Evolutionary conservation across 108 stramenopile species (phyloP).

Genomic region (Chaetoceros muelleri): DNA sequence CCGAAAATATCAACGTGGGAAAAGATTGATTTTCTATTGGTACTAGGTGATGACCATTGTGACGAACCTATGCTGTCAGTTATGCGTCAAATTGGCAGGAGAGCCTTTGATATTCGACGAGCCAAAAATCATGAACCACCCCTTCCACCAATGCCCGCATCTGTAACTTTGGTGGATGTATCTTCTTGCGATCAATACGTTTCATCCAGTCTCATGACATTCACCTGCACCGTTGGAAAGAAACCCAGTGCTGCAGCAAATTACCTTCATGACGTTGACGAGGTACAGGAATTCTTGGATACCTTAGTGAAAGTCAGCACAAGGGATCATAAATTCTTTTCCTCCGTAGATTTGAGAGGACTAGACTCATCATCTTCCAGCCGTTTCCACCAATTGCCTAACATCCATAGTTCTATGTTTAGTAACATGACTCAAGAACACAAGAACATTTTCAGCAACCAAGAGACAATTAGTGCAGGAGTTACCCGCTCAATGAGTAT

Average conservation of each 20-base stretch:
- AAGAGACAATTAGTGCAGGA: conserved; percentile 7
- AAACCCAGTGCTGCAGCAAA: conserved; percentile 93
- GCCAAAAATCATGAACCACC: conserved; percentile 39
- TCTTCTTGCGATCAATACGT: conserved; percentile 60
- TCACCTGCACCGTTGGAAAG: conserved; percentile 93
- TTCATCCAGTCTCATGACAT: conserved; percentile 52
- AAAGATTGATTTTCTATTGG: conserved; percentile 76
- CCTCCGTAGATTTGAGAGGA: conserved; percentile 49
- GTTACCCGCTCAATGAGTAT: conserved; percentile 23
- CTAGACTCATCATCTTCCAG: conserved; percentile 5
- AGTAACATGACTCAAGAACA: conserved; percentile 9
- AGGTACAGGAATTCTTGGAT: conserved; percentile 84
- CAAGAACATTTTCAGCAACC: conserved; percentile 10
- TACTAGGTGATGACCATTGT: conserved; percentile 86
- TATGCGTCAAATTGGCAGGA: conserved; percentile 73
- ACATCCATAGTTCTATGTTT: conserved; percentile 10
- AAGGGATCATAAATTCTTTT: conserved; percentile 56
- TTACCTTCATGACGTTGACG: conserved; percentile 88
- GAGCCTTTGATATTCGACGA: conserved; percentile 26
- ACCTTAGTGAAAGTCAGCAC: conserved; percentile 68
- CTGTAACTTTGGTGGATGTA: conserved; percentile 62
- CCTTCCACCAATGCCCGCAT: conserved; percentile 53
- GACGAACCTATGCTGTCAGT: conserved; percentile 95
- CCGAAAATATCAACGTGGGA: conserved; percentile 28
- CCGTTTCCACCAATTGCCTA: conserved; percentile 11